Evolutionary conservation across 805 yeast species (phyloP).

Genomic region (Cyberlindnera bimundalis): DNA sequence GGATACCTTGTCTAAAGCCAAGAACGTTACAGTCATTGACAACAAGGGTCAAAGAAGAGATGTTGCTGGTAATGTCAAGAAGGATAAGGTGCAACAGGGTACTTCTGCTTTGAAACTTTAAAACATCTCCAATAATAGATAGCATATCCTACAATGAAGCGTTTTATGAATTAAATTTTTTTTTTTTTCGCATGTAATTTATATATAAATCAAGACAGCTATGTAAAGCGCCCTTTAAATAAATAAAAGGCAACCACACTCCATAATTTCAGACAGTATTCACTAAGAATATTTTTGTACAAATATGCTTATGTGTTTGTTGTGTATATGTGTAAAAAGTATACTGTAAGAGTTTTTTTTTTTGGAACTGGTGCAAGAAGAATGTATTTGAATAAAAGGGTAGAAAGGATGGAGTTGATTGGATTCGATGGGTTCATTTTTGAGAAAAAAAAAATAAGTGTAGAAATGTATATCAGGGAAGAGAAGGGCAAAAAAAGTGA

Average conservation of each 20-base stretch:
- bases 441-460: no score
- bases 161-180: background rate
- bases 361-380: background rate
- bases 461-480: no score
- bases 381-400: background rate
- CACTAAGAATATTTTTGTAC: no score
- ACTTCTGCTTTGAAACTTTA: conserved; percentile 23
- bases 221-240: background rate
- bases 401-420: background rate
- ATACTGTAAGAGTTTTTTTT: background rate
- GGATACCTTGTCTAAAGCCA: conserved; percentile 67
- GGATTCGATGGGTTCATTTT: no score
- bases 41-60: conserved; percentile 73
- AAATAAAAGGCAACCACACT: background rate
- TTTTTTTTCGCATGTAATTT: background rate
- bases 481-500: no score
- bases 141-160: conserved; percentile 1
- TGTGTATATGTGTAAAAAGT: no score
- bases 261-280: no score
- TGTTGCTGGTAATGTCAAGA: conserved; percentile 62
- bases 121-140: background rate
- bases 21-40: conserved; percentile 76
- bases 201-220: background rate
- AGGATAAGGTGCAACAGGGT: conserved; percentile 31
- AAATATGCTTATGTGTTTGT: no score